Evolutionary conservation across 306 rosid genomes (phyloP).

Genomic region (Gillenia trifoliata): DNA sequence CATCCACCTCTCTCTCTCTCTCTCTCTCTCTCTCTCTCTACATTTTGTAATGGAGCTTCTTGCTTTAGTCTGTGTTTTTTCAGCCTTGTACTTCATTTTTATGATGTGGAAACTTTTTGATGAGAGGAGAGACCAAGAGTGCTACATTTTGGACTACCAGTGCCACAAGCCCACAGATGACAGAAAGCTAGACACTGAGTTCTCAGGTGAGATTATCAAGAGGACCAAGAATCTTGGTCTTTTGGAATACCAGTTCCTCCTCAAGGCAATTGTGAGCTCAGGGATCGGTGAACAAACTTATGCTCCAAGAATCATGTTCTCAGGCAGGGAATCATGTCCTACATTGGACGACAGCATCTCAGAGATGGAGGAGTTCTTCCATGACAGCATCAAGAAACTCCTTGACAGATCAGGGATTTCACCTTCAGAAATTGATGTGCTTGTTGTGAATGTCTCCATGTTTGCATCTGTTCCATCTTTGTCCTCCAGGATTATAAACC

Average conservation of each 20-base stretch:
- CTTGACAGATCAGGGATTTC: slow-evolving; percentile 40
- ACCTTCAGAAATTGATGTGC: slow-evolving; percentile 65
- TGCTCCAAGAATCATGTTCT: slow-evolving; percentile 60
- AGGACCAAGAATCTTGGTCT: slow-evolving; percentile 54
- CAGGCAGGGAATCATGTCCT: slow-evolving; percentile 47
- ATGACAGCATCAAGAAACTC: slow-evolving; percentile 48
- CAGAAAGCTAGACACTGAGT: slow-evolving; percentile 56
- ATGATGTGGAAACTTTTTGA: slow-evolving; percentile 51
- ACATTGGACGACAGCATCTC: slow-evolving; percentile 36
- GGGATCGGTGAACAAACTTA: slow-evolving; percentile 94
- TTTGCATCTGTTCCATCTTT: slow-evolving; percentile 55
- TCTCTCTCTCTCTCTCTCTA: not conserved
- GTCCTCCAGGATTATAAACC: slow-evolving; percentile 48
- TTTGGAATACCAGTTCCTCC: slow-evolving; percentile 62
- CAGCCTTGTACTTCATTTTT: slow-evolving; percentile 35
- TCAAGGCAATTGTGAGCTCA: slow-evolving; percentile 81
- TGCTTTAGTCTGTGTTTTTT: slow-evolving; percentile 26
- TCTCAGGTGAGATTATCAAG: slow-evolving; percentile 46
- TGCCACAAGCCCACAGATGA: slow-evolving; percentile 68
- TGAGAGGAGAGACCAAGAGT: slow-evolving; percentile 45
- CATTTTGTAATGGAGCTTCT: slow-evolving; percentile 49
- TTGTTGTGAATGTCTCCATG: slow-evolving; percentile 82
- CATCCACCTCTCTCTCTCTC: slow-evolving; percentile 6
- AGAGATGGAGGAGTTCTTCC: slow-evolving; percentile 80
- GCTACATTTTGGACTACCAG: slow-evolving; percentile 73